Conservation (phyloP, 2,329 filamentous ascomycete species). For the Lanzia echinophila region DNA sequence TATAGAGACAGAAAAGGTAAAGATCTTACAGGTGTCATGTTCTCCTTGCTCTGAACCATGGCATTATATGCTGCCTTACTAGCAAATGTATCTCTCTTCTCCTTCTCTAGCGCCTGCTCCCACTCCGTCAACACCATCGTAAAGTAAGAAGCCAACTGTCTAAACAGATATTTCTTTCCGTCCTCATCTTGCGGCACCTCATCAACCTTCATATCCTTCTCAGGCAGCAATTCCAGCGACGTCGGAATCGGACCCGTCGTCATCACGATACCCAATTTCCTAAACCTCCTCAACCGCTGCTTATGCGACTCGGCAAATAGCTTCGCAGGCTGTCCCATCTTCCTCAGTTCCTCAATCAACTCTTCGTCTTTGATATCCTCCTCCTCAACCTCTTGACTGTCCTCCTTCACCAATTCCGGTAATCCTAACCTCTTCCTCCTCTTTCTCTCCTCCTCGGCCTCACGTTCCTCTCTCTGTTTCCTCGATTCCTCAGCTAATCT, state of each 20-base stretch:
- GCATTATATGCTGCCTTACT: slow-evolving; percentile 76
- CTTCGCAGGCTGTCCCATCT: slow-evolving; percentile 62
- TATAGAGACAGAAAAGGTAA: too few relatives aligned
- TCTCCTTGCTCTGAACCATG: slow-evolving; percentile 81
- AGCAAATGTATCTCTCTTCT: slow-evolving; percentile 58
- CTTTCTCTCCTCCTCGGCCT: slow-evolving; percentile 63
- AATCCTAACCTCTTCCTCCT: slow-evolving; percentile 73
- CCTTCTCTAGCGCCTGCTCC: slow-evolving; percentile 68
- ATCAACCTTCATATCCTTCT: slow-evolving; percentile 81
- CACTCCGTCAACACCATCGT: slow-evolving; percentile 92
- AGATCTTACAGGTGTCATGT: slow-evolving; percentile 71
- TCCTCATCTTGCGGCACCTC: slow-evolving; percentile 55
- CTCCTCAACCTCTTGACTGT: slow-evolving; percentile 38
- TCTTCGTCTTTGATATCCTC: slow-evolving; percentile 68
- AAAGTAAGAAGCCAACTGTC: slow-evolving; percentile 91
- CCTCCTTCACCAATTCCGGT: slow-evolving; percentile 59
- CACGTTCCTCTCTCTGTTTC: slow-evolving; percentile 61
- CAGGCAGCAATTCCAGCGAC: slow-evolving; percentile 69
- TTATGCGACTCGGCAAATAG: slow-evolving; percentile 79
- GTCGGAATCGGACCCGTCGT: slow-evolving; percentile 81
- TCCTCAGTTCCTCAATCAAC: slow-evolving; percentile 60
- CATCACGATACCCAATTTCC: slow-evolving; percentile 52
- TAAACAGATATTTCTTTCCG: slow-evolving; percentile 65
- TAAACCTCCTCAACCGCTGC: slow-evolving; percentile 63
- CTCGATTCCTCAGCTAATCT: slow-evolving; percentile 76